A percentile compares a stretch with the other conserved stretches of the same genome.
Conservation (phyloP, 768 basidiomycete genomes). For the Lentinula aciculospora region DNA sequence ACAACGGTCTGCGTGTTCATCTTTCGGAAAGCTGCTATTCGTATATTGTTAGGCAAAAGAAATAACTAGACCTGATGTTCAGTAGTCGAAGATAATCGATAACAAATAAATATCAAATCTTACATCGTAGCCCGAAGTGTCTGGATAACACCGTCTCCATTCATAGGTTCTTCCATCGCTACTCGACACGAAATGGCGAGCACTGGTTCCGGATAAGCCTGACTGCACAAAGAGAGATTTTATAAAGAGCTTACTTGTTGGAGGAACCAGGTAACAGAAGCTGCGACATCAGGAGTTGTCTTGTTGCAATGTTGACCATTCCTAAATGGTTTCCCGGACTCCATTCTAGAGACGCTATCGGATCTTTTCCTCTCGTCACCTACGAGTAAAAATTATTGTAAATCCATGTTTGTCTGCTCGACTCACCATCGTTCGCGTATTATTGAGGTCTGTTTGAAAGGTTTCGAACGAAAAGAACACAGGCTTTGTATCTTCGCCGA, state of each 20-base stretch:
- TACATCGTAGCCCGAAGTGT: slow-evolving; percentile 58
- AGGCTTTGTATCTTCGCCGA: slow-evolving; percentile 55
- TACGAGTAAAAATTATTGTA: slow-evolving; percentile 7
- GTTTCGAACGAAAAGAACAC: slow-evolving; percentile 69
- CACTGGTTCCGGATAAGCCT: slow-evolving; percentile 29
- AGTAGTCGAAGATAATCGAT: slow-evolving; percentile 6
- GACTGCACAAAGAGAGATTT: slow-evolving; percentile 11
- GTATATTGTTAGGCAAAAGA: slow-evolving; percentile 34
- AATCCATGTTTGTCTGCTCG: background rate
- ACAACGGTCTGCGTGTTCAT: slow-evolving; percentile 48
- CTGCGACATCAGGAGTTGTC: slow-evolving; percentile 56
- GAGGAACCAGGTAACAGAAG: slow-evolving; percentile 50
- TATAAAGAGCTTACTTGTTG: slow-evolving; percentile 34
- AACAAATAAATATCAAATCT: slow-evolving; percentile 16
- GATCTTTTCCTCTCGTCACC: slow-evolving; percentile 38
- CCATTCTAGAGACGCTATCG: slow-evolving; percentile 46
- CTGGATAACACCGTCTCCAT: slow-evolving; percentile 52
- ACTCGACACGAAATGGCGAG: slow-evolving; percentile 48
- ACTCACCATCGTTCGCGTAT: slow-evolving; percentile 46
- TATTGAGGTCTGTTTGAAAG: slow-evolving; percentile 35
- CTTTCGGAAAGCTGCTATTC: slow-evolving; percentile 56
- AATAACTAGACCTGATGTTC: slow-evolving; percentile 30
- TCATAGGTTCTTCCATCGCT: slow-evolving; percentile 56
- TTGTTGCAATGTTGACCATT: slow-evolving; percentile 49
- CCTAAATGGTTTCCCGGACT: slow-evolving; percentile 49